phyloP scores from a whole-genome alignment of 129 eudicot genomes.

The Escallonia rubra region DNA sequence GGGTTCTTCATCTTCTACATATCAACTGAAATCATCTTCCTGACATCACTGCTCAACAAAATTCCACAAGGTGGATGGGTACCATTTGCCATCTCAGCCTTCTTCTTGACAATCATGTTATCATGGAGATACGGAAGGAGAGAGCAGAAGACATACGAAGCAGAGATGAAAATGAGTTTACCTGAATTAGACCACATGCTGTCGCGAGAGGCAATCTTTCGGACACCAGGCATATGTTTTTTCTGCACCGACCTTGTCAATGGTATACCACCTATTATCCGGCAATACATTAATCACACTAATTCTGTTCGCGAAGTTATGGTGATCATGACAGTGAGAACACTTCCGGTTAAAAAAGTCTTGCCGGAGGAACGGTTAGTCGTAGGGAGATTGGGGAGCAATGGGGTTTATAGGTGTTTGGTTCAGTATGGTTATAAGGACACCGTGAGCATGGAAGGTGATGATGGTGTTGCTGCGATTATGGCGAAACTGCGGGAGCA shows the following conservation, averaged over 20 bases:
- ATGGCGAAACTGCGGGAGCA: constrained; percentile 12
- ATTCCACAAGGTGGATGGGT: constrained; percentile 48
- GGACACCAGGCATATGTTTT: constrained; percentile 32
- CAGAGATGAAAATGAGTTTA: constrained; percentile 20
- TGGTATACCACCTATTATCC: constrained; percentile 32
- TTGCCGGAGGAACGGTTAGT: constrained; percentile 17
- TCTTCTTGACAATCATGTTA: constrained; percentile 29
- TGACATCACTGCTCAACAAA: constrained; percentile 30
- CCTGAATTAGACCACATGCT: constrained; percentile 18
- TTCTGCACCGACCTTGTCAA: constrained; percentile 29
- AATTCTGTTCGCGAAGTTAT: constrained; percentile 22
- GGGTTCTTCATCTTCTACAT: constrained; percentile 22
- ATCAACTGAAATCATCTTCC: constrained; percentile 18
- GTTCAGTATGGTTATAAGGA: constrained; percentile 40
- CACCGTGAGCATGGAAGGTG: constrained; percentile 11
- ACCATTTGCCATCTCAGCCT: constrained; percentile 30
- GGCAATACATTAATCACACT: constrained; percentile 29
- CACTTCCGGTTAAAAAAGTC: constrained; percentile 22
- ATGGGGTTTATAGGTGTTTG: constrained; percentile 34
- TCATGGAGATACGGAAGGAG: constrained; percentile 38
- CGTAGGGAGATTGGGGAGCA: constrained; percentile 21
- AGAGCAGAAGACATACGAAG: constrained; percentile 19
- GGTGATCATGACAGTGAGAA: constrained; percentile 28
- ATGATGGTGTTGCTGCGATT: constrained; percentile 8
- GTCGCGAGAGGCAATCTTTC: constrained; percentile 2